Conservation (phyloP, 148 eudicot genomes). For the Simmondsia chinensis region DNA sequence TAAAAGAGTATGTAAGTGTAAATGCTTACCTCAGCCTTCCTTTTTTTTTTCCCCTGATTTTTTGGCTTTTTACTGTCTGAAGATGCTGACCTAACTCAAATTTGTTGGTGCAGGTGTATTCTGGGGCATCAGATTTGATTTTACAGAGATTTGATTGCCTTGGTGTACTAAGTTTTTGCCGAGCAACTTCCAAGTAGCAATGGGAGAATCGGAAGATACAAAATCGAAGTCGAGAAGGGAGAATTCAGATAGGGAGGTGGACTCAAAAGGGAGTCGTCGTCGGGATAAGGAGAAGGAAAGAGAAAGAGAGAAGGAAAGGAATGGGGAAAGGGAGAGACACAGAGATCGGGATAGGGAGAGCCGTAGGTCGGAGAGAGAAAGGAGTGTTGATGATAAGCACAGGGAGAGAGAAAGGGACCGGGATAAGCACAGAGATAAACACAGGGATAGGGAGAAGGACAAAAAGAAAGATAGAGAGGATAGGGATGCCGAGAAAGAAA, state of each 20-base stretch:
- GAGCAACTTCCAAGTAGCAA: not conserved
- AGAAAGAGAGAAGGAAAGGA: slow-evolving; percentile 20
- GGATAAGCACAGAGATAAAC: slow-evolving; percentile 11
- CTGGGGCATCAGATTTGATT: too few relatives aligned
- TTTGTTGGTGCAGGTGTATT: too few relatives aligned
- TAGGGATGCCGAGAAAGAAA: too few relatives aligned
- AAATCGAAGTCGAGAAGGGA: slow-evolving; percentile 34
- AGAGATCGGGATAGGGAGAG: slow-evolving; percentile 22
- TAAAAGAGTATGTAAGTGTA: too few relatives aligned
- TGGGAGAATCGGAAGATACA: slow-evolving; percentile 26
- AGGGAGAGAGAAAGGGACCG: slow-evolving; percentile 14
- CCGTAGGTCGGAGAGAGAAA: slow-evolving; percentile 13
- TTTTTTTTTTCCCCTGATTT: too few relatives aligned
- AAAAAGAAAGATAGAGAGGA: slow-evolving; percentile 8
- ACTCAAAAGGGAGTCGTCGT: slow-evolving; percentile 19
- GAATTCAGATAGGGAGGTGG: slow-evolving; percentile 20
- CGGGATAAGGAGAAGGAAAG: slow-evolving; percentile 19
- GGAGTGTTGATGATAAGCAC: slow-evolving; percentile 13
- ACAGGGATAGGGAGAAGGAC: slow-evolving; percentile 7
- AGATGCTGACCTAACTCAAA: too few relatives aligned
- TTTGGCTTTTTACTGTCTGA: too few relatives aligned
- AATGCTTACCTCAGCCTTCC: too few relatives aligned
- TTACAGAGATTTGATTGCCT: too few relatives aligned
- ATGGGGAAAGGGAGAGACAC: slow-evolving; percentile 22
- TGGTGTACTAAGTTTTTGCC: too few relatives aligned